Evolutionary conservation across 1,284 basidiomycete genomes (phyloP), one percentile per base, ranked within the genome.

Genomic region (Leccinum fallax): DNA sequence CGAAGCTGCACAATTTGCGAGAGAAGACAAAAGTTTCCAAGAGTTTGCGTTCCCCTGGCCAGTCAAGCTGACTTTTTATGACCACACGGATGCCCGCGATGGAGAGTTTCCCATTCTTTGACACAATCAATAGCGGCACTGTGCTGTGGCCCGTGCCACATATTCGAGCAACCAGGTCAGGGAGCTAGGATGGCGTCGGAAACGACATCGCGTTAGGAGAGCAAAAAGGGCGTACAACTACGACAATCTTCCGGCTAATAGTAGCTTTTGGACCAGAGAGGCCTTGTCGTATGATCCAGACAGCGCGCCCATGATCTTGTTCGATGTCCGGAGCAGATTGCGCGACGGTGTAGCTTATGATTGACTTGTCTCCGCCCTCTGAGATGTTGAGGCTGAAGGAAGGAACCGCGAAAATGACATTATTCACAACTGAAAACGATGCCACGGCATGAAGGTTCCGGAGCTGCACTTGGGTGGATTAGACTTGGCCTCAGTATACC

Each of bases 401-500:
- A 24, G 89, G 80, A 67, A 83, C 84, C 7, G 84, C 75, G 71
- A 90, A 92, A 4, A 74, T 75, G 9, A 84, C 84, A 2, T 85
- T 84, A 24, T 88, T 84, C 4, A 88, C 87, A 6, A 89, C 78
- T 0, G 87, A 86, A 74, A 89, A 83, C 0, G 90, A 90, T 19
- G 84, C 79, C 1, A 86, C 79, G 3, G 88, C 81, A 65, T 90
- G 89, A 5, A 89, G 75, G 49, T 83, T 83, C n/a, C 84, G 82
- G 28, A 88, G 77, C 89, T 92, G 67, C n/a, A 40, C 36, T 64
- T 32, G 54, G 48, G 24, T 13, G 36, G n/a, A 53, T 69, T 51
- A 74, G 68, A 60, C 34, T 36, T 36, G 52, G 16, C 19, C 21
- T 43, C 43, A 53, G 40, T 32, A 61, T 32, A 61, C 56, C 40